Percentiles rank a stretch among this genome's conserved stretches.
Conservation (phyloP, 208 protist genomes). For the Acanthamoeba castellanii region DNA sequence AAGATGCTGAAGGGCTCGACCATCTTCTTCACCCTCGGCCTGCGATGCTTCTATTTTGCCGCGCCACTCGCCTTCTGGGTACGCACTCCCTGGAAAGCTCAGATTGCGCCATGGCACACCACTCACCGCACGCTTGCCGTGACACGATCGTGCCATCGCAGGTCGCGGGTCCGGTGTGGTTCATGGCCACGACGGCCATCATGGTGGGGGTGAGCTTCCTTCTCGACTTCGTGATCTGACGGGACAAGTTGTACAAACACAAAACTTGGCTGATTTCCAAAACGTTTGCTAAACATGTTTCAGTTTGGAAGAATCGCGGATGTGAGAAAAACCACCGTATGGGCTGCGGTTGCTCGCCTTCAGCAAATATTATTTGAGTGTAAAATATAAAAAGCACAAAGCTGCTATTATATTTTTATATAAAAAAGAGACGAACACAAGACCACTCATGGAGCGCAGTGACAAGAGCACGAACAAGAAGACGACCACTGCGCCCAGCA, state of each 20-base stretch:
- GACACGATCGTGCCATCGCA: background rate
- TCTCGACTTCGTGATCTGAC: slow-evolving; percentile 43
- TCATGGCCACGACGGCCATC: slow-evolving; percentile 41
- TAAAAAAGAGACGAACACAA: background rate
- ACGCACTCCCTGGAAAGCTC: background rate
- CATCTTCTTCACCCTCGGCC: slow-evolving; percentile 45
- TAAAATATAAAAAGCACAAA: no score
- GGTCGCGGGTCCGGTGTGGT: slow-evolving; percentile 56
- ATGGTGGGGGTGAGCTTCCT: slow-evolving; percentile 51
- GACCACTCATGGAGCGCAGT: background rate
- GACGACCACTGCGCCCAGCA: background rate
- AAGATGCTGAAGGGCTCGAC: slow-evolving; percentile 24
- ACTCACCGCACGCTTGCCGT: background rate
- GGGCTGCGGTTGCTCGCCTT: no score
- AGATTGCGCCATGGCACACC: background rate
- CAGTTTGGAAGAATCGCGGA: no score
- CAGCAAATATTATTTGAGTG: no score
- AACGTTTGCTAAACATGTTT: no score
- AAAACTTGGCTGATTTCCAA: no score
- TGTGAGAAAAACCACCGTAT: no score
- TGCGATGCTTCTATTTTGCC: slow-evolving; percentile 70
- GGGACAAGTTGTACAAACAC: no score
- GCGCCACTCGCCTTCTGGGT: slow-evolving; percentile 60
- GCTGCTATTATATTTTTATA: no score
- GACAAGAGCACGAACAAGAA: background rate